Conservation (phyloP, 176 grass and related monocot genomes). For the Avena sativa region DNA sequence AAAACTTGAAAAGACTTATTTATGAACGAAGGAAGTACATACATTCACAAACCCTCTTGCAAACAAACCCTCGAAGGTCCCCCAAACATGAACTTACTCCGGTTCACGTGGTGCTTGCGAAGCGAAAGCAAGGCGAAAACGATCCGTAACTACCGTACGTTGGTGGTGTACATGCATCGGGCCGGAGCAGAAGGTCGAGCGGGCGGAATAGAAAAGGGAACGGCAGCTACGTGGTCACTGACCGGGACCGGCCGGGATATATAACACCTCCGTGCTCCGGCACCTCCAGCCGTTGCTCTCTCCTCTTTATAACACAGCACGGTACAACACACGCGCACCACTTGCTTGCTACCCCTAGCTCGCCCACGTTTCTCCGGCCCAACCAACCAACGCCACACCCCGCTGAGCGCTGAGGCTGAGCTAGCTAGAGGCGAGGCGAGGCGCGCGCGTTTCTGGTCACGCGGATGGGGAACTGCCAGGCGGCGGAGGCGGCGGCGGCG, state of each 20-base stretch:
- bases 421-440: not conserved
- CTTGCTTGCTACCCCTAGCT: not conserved
- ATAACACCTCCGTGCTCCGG: constrained; percentile 32
- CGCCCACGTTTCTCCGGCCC: constrained; percentile 18
- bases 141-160: not conserved
- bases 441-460: not conserved
- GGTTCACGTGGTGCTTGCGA: constrained; percentile 3
- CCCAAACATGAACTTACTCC: no score
- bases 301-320: not conserved
- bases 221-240: not conserved
- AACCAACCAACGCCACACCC: no score
- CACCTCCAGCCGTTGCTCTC: constrained; percentile 13
- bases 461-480: constrained; percentile 96
- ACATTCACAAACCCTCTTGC: no score
- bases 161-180: not conserved
- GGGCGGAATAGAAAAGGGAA: not conserved
- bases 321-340: constrained; percentile 14
- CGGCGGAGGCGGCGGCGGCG: constrained; percentile 78
- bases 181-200: not conserved
- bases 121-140: not conserved
- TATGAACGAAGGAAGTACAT: no score
- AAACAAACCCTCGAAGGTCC: no score
- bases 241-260: constrained; percentile 27
- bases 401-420: not conserved
- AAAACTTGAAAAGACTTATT: no score